Percentiles rank a stretch among this genome's conserved stretches.
These are phyloP conservation scores for Antitrichia curtipendula DNA, from an alignment of 225 moss, liverwort and hornwort species.

Conservation along the genomic window DNA sequence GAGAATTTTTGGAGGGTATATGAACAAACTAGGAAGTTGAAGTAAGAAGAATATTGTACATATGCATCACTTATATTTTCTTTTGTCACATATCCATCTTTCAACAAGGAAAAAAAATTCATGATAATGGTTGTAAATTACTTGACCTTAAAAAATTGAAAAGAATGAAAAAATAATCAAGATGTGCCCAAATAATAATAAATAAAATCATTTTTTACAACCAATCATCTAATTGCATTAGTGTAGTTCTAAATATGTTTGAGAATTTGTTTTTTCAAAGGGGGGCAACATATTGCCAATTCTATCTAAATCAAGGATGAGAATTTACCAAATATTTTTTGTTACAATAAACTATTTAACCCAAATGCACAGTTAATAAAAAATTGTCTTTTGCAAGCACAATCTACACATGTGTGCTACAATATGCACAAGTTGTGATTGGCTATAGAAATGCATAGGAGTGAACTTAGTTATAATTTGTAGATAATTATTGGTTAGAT, in stretches of 20 bases:
- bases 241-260: not conserved
- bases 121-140: no score
- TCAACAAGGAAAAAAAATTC: not conserved
- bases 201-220: not conserved
- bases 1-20: not conserved
- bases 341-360: not conserved
- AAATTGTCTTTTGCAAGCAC: not conserved
- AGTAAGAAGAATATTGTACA: no score
- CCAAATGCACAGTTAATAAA: not conserved
- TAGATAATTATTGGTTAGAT: no score
- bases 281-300: fast-evolving
- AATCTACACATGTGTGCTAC: fast-evolving
- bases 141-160: no score
- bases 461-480: no score
- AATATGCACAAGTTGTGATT: fast-evolving
- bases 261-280: fast-evolving
- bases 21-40: no score
- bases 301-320: not conserved
- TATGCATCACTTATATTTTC: not conserved
- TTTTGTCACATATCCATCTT: not conserved
- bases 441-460: not conserved
- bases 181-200: not conserved
- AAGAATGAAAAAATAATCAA: no score
- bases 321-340: not conserved
- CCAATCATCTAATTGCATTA: not conserved